phyloP scores from a whole-genome alignment of 116 monocot genomes.

The Cymodocea nodosa region DNA sequence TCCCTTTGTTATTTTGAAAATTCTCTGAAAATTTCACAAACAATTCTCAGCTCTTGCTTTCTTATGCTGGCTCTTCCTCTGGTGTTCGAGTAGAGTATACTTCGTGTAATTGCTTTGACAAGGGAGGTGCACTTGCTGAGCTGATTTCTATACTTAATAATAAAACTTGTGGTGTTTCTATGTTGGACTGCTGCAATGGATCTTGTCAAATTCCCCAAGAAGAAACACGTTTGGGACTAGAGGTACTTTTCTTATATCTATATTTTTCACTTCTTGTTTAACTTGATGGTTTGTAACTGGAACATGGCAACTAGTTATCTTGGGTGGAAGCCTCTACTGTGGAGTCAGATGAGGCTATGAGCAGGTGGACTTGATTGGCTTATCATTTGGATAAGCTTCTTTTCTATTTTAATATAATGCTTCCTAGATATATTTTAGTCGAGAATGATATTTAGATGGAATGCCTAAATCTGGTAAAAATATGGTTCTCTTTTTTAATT shows the following conservation, averaged over 20 bases:
- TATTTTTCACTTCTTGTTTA: background rate
- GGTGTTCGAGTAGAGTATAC: slow-evolving; percentile 62
- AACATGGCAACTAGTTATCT: background rate
- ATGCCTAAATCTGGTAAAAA: too few species aligned
- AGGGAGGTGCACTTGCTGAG: slow-evolving; percentile 78
- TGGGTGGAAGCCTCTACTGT: too few species aligned
- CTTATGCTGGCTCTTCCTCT: slow-evolving; percentile 62
- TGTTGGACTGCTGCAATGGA: slow-evolving; percentile 10
- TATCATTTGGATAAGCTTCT: too few species aligned
- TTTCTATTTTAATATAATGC: too few species aligned
- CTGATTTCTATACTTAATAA: slow-evolving; percentile 68
- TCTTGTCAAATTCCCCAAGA: slow-evolving; percentile 8
- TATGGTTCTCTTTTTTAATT: too few species aligned
- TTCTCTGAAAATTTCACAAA: background rate
- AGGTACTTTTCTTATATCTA: slow-evolving; percentile 31
- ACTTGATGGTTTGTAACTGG: background rate
- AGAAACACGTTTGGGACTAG: slow-evolving; percentile 31
- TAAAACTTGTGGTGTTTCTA: slow-evolving; percentile 12
- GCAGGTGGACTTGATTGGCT: too few species aligned
- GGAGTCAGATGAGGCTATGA: too few species aligned
- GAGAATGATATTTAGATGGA: too few species aligned
- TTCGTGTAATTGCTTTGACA: slow-evolving; percentile 49
- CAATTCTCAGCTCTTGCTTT: slow-evolving; percentile 47
- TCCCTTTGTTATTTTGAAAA: background rate
- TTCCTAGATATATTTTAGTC: too few species aligned